Evolutionary conservation across 1,284 basidiomycete genomes (phyloP).

Genomic region (Marasmius tenuissimus): DNA sequence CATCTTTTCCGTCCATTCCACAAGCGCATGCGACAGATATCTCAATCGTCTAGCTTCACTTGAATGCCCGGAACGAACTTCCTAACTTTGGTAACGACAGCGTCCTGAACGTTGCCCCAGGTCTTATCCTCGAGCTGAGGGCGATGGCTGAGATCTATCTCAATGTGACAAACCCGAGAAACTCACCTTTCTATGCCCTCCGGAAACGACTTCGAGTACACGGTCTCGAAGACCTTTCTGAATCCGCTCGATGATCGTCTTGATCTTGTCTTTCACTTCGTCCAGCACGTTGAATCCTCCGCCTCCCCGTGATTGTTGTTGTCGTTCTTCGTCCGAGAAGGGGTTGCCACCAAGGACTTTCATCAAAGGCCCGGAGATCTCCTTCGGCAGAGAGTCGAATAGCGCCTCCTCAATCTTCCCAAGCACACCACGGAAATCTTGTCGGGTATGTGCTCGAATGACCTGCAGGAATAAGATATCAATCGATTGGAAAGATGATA

Average conservation of each 20-base stretch:
- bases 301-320: neutral
- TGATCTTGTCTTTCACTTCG: neutral
- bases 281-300: neutral
- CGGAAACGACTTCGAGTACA: neutral
- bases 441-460: neutral
- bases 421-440: neutral
- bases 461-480: neutral
- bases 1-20: too few species aligned
- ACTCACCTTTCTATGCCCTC: neutral
- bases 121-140: neutral
- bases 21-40: neutral
- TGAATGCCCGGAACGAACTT: neutral
- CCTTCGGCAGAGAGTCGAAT: neutral
- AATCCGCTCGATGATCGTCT: neutral
- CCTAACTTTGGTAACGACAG: neutral
- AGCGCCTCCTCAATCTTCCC: neutral
- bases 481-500: neutral
- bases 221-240: neutral
- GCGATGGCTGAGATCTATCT: neutral
- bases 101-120: neutral
- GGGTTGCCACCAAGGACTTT: neutral
- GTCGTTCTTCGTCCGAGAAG: neutral
- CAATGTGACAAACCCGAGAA: neutral
- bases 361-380: neutral
- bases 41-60: neutral